Base-by-base conservation (phyloP, 345 rosid species). In the Rubroshorea leprosula region DNA sequence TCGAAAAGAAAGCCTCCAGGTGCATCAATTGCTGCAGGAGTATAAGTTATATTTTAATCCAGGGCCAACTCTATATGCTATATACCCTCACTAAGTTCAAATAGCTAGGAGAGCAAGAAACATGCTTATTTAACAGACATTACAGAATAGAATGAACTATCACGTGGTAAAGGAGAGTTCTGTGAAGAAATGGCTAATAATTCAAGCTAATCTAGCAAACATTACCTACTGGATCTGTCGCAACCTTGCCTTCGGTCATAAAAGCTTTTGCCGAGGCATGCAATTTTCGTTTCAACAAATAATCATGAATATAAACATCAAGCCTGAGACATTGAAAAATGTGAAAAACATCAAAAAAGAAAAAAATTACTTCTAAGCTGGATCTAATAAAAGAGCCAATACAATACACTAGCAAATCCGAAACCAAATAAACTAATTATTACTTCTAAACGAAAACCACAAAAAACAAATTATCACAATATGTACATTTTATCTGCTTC, bases 1-100 rank as follows among this genome's bases (percentile, higher is more conserved):
- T 80, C 86, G 41, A 82, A 85, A 16, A 85, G 84, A 78, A 85
- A 85, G 55, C 92, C 92, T 43, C 83, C 88, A 4, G 92, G 86
- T 17, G 81, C 89, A 70, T 85, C 86, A 67, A 85, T 85, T 26
- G 86, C 89, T 85, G 68, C 65, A 65, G 49, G 65, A 39, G 31
- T 8, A 35, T 25, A 51, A 51, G 7, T 57, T 23, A 55, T 47
- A 56, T 23, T 49, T 51, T 17, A 41, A 20, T 48, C 6, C 5
- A 24, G 14, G 23, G 49, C 9, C 17, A 51, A 25, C 5, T 43
- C 17, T 14, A 29, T 15, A 19, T 6, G 53, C 22, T 4, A 5
- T 15, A 39, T 5, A 23, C 49, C 35, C 27, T 22, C 15, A 57
- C 20, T 18, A 29, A 51, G 17, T 41, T 52, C n/a, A n/a, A n/a